A percentile compares a stretch with the other conserved stretches of the same genome.
Conservation (phyloP, 345 rosid genomes). For the Eucalyptus urophylla region DNA sequence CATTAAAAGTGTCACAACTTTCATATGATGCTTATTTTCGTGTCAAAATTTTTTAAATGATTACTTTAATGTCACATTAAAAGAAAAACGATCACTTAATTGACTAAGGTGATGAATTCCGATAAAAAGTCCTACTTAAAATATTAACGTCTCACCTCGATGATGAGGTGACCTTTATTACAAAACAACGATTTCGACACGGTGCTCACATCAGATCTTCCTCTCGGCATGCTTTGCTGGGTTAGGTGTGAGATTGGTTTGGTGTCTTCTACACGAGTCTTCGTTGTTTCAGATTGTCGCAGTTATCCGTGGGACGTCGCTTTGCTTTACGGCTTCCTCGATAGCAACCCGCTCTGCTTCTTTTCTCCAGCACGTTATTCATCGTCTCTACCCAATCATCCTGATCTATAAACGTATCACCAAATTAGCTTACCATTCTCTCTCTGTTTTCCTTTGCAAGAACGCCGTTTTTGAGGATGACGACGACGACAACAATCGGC, state of each 20-base stretch:
- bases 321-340: neutral
- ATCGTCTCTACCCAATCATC: neutral
- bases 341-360: neutral
- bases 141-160: neutral
- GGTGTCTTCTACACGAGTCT: neutral
- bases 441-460: neutral
- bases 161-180: neutral
- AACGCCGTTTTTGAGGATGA: neutral
- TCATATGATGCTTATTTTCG: rapidly evolving
- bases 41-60: neutral
- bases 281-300: neutral
- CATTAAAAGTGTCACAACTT: neutral
- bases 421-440: neutral
- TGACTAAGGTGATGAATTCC: neutral
- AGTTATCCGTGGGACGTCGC: neutral
- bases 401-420: neutral
- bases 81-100: too few species aligned
- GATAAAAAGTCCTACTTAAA: neutral
- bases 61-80: neutral
- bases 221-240: neutral
- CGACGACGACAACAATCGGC: neutral
- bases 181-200: neutral
- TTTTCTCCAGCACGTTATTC: neutral
- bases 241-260: neutral
- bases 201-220: neutral